Evolutionary conservation across 352 stramenopile genomes (phyloP), one percentile per base, ranked within the genome.

Genomic region (Pythium myriotylum): DNA sequence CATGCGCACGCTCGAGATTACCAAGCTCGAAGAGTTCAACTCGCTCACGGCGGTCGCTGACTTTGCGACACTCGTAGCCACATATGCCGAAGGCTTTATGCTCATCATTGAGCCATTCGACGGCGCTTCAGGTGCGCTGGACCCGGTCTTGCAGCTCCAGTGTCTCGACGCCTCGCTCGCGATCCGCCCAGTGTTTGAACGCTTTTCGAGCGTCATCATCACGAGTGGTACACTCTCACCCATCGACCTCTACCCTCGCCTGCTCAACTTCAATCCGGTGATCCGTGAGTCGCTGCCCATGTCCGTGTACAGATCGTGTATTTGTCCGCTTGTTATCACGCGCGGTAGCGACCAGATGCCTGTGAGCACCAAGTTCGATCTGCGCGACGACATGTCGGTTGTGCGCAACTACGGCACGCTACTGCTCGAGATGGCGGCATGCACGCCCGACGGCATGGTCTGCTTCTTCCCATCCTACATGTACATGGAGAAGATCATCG

Each of bases 391-490:
- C 58, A 56, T 93, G 19, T 93, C 83, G 2, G 96, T 99, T 14
- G 95, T 99, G 54, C 80, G 96, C 41, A 99, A 99, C 72, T 99
- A 99, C 65, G 96, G 96, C 22, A 83, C 85, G 29, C 70, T 99
- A 45, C 76, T 99, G 42, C 83, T 99, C 2, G 95, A 99, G 57
- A 74, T 99, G 48, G 97, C 94, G 22, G 74, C 77, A 24, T 89
- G 84, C 27, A 97, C 98, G 6, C 98, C 98, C 1, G 97, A 99
- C 75, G 98, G 97, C 37, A 97, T 99, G 64, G 97, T 99, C 27
- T 98, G 95, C 48, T 99, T 99, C 76, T 99, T 99, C 69, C 98
- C 97, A 19, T 99, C 94, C 10, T 99, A 99, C 76, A 87, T 96
- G 42, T 99, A 99, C 74, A 99, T 99, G 97, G 97, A 99, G 69